Evolutionary conservation across 257 asterid species (phyloP), one percentile per base, ranked within the genome.

Genomic region (Voacanga thouarsii): DNA sequence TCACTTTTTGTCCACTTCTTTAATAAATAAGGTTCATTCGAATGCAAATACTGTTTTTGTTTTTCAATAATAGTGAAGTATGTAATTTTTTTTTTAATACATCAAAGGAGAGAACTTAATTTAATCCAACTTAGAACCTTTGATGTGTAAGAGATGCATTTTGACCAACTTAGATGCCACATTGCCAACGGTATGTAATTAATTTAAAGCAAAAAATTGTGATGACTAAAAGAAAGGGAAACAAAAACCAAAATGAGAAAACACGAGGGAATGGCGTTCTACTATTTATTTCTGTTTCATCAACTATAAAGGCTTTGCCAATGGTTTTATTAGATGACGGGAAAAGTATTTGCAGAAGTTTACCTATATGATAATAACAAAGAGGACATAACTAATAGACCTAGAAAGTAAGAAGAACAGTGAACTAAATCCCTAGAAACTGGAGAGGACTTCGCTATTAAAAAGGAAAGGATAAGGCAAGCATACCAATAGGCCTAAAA

Each of bases 391-490:
- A 74, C 73, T 79, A 18, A 57, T 67, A 1, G 65, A 18, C 50
- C 82, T 19, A 57, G 7, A 59, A 19, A 24, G 28, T 3, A 15
- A 78, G 21, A 19, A 24, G 39, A 6, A 39, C 21, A 8, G 18
- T 6, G 55, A 24, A 77, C 57, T 59, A 72, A 71, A 60, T 39
- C 59, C n/a, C 88, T 86, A 89, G 63, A 89, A 81, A 83, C 78
- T 89, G 80, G 77, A 45, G 30, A 88, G 55, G 75, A 84, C 80
- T 74, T 94, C 96, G 80, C 75, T 82, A 16, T 81, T 79, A 84
- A 96, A 93, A 55, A 86, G 90, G 85, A 93, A 90, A 56, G 99
- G 99, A 85, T 88, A 96, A 14, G 99, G 99, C 85, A 93, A 86
- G 89, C 92, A 96, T 7, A 96, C 91, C 80, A 96, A 80, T 33